Evolutionary conservation across 2,329 filamentous ascomycete genomes (phyloP).

Genomic region (Onygena corvina): DNA sequence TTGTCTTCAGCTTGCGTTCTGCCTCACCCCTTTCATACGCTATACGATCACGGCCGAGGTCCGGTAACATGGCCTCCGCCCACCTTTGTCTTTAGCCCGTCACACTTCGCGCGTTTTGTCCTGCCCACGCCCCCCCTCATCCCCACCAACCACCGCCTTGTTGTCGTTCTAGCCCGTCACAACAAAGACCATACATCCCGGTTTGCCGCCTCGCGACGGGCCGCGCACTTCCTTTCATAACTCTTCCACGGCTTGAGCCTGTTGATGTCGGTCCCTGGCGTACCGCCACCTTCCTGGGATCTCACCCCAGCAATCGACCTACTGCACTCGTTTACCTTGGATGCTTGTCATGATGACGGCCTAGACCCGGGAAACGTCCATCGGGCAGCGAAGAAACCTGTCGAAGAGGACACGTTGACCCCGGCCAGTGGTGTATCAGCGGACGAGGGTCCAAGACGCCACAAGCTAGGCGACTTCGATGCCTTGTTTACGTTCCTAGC

Average conservation of each 20-base stretch:
- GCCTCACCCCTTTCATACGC: no score
- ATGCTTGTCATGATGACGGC: background rate
- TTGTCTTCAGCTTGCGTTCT: background rate
- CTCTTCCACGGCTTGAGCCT: background rate
- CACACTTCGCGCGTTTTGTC: background rate
- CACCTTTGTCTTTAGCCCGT: background rate
- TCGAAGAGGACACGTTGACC: background rate
- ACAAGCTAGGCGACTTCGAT: constrained; percentile 34
- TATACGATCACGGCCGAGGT: no score
- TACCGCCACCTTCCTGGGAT: constrained; percentile 32
- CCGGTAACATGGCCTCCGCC: background rate
- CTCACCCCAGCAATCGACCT: constrained; percentile 36
- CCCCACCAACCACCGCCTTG: background rate
- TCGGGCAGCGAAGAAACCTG: background rate
- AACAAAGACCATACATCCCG: no score
- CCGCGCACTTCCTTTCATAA: background rate
- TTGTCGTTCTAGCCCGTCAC: background rate
- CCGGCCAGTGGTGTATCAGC: background rate
- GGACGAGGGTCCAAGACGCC: constrained; percentile 10
- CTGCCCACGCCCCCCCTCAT: background rate
- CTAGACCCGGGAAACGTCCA: background rate
- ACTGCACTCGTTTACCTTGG: constrained; percentile 23
- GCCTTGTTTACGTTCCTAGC: constrained; percentile 32
- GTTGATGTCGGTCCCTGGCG: constrained; percentile 19
- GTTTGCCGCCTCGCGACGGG: background rate